phyloP scores from a whole-genome alignment of 352 stramenopile genomes.

The Globisporangium camurandrum region DNA sequence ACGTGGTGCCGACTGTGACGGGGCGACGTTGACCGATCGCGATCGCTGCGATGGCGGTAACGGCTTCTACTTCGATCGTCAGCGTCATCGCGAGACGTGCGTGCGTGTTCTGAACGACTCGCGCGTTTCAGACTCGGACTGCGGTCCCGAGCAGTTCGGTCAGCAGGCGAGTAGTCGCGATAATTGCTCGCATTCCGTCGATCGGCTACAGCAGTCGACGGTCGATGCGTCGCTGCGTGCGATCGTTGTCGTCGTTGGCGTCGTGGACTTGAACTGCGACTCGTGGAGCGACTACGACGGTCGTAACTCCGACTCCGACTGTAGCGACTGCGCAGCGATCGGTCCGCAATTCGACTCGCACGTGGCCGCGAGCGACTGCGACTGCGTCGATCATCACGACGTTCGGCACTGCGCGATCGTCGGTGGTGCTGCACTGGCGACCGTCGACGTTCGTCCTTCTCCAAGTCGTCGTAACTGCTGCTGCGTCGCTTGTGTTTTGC shows the following conservation, averaged over 20 bases:
- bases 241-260: too few relatives aligned
- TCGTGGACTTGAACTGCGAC: neutral
- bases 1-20: neutral
- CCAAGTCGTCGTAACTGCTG: constrained; percentile 9
- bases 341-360: too few relatives aligned
- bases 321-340: too few relatives aligned
- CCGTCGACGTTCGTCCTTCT: constrained; percentile 7
- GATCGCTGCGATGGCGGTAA: neutral
- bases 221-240: too few relatives aligned
- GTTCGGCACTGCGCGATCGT: neutral
- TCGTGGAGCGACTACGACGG: neutral
- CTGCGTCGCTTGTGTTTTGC: constrained; percentile 21
- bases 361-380: neutral
- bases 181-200: too few relatives aligned
- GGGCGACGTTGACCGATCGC: neutral
- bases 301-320: neutral
- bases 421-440: constrained; percentile 3
- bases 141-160: neutral
- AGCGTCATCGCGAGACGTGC: neutral
- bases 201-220: too few relatives aligned
- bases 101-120: neutral
- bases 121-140: constrained; percentile 1
- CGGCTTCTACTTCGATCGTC: neutral
- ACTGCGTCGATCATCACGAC: neutral
- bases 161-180: neutral